Conservation (phyloP, 2,329 filamentous ascomycete species). For the Phyllosticta citribraziliensis region DNA sequence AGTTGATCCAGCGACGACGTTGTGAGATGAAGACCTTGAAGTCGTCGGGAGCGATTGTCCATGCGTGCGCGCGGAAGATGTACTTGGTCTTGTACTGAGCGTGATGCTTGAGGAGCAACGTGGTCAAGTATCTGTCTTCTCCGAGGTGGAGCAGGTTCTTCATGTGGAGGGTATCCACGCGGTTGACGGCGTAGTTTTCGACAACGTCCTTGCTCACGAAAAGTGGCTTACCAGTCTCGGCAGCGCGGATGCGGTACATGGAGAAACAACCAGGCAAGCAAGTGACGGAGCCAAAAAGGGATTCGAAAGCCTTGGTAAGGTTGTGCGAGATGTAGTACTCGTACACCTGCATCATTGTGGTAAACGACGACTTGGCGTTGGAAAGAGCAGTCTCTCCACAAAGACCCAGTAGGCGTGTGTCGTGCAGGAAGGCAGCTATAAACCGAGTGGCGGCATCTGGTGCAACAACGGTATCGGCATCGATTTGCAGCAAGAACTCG, state of each 20-base stretch:
- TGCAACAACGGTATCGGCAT: constrained; percentile 91
- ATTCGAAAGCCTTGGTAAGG: constrained; percentile 92
- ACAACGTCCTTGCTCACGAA: constrained; percentile 92
- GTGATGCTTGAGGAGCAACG: constrained; percentile 84
- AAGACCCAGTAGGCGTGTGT: constrained; percentile 84
- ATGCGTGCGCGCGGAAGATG: constrained; percentile 82
- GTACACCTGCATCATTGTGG: constrained; percentile 99
- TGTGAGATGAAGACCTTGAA: constrained; percentile 95
- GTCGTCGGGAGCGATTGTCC: constrained; percentile 92
- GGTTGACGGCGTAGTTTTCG: constrained; percentile 79
- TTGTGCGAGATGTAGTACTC: constrained; percentile 99
- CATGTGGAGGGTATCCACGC: constrained; percentile 96
- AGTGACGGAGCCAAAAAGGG: constrained; percentile 91
- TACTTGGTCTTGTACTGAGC: constrained; percentile 98
- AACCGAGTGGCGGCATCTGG: constrained; percentile 85
- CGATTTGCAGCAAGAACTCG: constrained; percentile 92
- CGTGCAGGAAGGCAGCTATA: constrained; percentile 80
- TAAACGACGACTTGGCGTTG: constrained; percentile 85
- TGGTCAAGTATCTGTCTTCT: constrained; percentile 96
- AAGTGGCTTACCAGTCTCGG: constrained; percentile 87
- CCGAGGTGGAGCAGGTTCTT: constrained; percentile 95
- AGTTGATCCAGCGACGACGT: constrained; percentile 99
- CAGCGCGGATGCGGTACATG: constrained; percentile 95
- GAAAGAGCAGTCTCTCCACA: constrained; percentile 91
- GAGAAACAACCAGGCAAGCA: constrained; percentile 98